Evolutionary conservation across 176 grass and related monocot species (phyloP).

Genomic region (Eragrostis curvula): DNA sequence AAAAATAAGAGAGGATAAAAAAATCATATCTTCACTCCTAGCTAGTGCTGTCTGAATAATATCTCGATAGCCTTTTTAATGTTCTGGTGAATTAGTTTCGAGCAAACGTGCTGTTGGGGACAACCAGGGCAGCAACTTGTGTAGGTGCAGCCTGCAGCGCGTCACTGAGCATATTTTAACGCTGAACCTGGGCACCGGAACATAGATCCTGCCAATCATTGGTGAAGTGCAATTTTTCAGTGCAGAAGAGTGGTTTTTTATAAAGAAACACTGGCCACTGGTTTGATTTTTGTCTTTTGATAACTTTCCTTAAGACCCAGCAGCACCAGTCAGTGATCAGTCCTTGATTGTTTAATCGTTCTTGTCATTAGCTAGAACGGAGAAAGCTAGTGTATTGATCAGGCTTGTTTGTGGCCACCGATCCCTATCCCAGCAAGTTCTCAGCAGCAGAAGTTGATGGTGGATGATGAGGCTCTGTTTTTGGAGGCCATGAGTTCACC

Average conservation of each 20-base stretch:
- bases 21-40: not conserved
- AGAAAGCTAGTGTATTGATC: too few species aligned
- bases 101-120: not conserved
- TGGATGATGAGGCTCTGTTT: not conserved
- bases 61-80: slow-evolving; percentile 25
- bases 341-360: not conserved
- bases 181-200: not conserved
- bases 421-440: too few species aligned
- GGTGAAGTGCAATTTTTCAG: not conserved
- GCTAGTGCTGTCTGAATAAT: slow-evolving; percentile 32
- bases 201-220: not conserved
- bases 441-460: too few species aligned
- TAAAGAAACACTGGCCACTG: not conserved
- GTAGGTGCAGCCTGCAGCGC: not conserved
- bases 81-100: not conserved
- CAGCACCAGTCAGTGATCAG: not conserved
- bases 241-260: not conserved
- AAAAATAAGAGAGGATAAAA: not conserved
- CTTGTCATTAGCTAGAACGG: not conserved
- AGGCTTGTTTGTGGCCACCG: not conserved
- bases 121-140: not conserved
- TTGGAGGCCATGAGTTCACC: not conserved
- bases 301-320: not conserved
- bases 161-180: not conserved
- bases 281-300: not conserved